Evolutionary conservation across 768 basidiomycete genomes (phyloP).

Genomic region (Boletus huronensis): DNA sequence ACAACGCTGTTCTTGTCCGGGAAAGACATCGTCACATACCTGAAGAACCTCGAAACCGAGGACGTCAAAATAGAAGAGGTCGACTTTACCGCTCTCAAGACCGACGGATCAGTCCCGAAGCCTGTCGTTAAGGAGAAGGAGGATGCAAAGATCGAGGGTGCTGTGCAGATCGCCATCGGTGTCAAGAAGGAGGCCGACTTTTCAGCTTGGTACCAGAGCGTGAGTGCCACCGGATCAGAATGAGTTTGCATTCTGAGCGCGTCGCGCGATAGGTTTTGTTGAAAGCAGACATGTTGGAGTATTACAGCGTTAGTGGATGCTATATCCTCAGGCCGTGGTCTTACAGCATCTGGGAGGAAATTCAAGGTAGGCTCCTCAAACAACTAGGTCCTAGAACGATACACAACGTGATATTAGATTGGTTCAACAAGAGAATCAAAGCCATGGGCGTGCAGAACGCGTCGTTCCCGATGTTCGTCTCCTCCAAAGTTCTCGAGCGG

Average conservation of each 20-base stretch:
- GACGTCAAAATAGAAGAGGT: conserved; percentile 65
- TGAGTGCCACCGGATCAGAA: conserved; percentile 34
- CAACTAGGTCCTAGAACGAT: neutral
- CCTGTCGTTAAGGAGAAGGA: conserved; percentile 58
- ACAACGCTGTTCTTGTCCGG: conserved; percentile 79
- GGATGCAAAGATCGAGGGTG: conserved; percentile 79
- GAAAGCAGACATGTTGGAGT: conserved; percentile 98
- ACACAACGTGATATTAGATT: conserved; percentile 48
- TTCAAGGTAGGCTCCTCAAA: conserved; percentile 61
- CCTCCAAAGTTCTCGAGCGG: conserved; percentile 84
- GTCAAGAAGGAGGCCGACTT: conserved; percentile 97
- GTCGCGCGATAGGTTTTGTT: conserved; percentile 69
- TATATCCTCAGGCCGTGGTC: conserved; percentile 99
- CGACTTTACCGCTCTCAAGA: conserved; percentile 64
- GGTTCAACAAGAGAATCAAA: conserved; percentile 93
- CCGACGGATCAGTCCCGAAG: conserved; percentile 36
- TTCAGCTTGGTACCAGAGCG: conserved; percentile 89
- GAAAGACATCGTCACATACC: conserved; percentile 66
- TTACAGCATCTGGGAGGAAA: conserved; percentile 94
- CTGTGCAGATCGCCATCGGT: conserved; percentile 89
- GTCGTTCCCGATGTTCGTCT: conserved; percentile 99
- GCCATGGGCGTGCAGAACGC: conserved; percentile 94
- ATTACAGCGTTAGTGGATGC: conserved; percentile 97
- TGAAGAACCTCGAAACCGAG: conserved; percentile 66
- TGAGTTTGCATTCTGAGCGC: conserved; percentile 4